phyloP scores from a whole-genome alignment of 192 early-diverging fungal genomes.

The Umbelopsis ramanniana region DNA sequence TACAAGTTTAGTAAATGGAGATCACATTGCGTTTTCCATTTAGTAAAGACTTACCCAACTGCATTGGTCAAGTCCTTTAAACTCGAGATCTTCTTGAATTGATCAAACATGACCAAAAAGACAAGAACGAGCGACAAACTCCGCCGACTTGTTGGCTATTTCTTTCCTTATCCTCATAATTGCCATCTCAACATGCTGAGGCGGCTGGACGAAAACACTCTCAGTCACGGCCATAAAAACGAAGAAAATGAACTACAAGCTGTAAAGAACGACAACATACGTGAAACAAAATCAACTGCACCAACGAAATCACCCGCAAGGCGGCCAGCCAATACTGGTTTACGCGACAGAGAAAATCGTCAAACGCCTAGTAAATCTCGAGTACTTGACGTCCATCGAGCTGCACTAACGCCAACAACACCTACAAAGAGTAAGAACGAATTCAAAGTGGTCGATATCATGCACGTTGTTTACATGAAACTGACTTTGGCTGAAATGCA shows the following conservation, averaged over 20 bases:
- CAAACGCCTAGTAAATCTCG: constrained; percentile 22
- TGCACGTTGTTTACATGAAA: background rate
- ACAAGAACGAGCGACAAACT: constrained; percentile 4
- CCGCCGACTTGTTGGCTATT: background rate
- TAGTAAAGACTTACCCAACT: background rate
- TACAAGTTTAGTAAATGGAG: background rate
- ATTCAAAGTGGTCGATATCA: background rate
- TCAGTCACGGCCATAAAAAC: background rate
- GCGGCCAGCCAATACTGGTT: constrained; percentile 11
- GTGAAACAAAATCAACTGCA: background rate
- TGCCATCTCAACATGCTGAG: background rate
- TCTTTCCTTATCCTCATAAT: background rate
- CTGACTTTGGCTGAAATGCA: background rate
- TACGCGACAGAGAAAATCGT: constrained; percentile 15
- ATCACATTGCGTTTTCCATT: background rate
- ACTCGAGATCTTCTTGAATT: constrained; percentile 22
- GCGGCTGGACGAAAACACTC: constrained; percentile 8
- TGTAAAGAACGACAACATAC: constrained; percentile 1
- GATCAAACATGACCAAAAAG: constrained; percentile 9
- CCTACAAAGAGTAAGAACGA: constrained; percentile 4
- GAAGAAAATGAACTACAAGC: constrained; percentile 5
- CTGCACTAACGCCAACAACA: constrained; percentile 2
- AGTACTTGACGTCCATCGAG: constrained; percentile 5
- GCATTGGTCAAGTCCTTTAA: background rate
- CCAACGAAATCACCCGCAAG: constrained; percentile 8